These are phyloP conservation scores for Pseudocercospora macadamiae DNA, from an alignment of 2,329 filamentous ascomycete genomes.

Conservation along the genomic window DNA sequence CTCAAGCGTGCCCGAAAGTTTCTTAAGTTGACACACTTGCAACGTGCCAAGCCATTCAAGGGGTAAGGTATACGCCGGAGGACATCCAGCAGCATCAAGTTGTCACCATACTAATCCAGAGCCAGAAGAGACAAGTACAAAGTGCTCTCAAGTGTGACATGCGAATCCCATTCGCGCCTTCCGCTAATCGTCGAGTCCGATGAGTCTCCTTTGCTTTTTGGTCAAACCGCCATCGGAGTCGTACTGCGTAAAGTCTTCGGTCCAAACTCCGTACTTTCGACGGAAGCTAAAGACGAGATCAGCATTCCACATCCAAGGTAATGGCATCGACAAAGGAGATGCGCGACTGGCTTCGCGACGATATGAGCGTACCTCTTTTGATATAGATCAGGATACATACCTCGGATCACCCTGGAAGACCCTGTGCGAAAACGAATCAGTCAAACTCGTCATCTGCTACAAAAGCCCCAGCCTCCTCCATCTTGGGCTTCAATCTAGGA, in stretches of 20 bases:
- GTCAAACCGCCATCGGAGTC: background rate
- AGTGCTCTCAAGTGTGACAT: background rate
- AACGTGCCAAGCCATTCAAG: no score
- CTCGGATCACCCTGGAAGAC: slow-evolving; percentile 23
- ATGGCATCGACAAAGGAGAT: background rate
- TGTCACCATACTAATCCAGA: background rate
- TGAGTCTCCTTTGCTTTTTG: background rate
- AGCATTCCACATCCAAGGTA: background rate
- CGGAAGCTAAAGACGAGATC: background rate
- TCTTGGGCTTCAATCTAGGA: slow-evolving; percentile 30
- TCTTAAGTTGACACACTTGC: background rate
- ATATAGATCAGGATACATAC: slow-evolving; percentile 15
- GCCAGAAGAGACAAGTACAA: background rate
- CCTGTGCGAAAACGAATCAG: slow-evolving; percentile 17
- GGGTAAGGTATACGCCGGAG: background rate
- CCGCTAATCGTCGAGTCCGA: background rate
- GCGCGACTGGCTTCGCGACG: background rate
- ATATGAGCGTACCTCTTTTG: background rate
- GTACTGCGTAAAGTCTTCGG: background rate
- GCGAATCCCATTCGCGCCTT: background rate
- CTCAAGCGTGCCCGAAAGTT: background rate
- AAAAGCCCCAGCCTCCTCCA: slow-evolving; percentile 20
- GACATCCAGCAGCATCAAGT: background rate
- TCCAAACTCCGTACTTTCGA: background rate
- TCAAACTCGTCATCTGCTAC: slow-evolving; percentile 15